These are phyloP conservation scores for Colletotrichum musicola DNA, from an alignment of 2,329 filamentous ascomycete species.

Conservation along the genomic window DNA sequence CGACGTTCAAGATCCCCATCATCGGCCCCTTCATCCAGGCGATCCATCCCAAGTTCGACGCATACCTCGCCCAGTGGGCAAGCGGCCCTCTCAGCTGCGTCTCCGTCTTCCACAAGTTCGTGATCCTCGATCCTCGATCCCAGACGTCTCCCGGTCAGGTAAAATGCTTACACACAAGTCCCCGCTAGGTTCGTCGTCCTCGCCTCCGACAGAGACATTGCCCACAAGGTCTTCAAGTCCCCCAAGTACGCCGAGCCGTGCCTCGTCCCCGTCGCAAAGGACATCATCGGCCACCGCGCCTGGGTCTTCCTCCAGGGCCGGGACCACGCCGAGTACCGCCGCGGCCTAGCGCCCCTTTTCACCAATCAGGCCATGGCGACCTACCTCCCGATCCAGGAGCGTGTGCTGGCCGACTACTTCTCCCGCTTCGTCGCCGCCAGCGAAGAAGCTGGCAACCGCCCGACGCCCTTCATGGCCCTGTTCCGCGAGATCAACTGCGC, in stretches of 20 bases:
- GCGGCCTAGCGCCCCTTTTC: slow-evolving; percentile 80
- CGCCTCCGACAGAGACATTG: slow-evolving; percentile 81
- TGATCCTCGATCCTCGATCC: neutral
- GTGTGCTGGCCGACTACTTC: slow-evolving; percentile 79
- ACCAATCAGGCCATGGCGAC: slow-evolving; percentile 77
- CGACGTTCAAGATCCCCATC: slow-evolving; percentile 73
- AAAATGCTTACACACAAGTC: neutral
- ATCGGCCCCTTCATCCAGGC: slow-evolving; percentile 84
- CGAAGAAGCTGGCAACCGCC: slow-evolving; percentile 62
- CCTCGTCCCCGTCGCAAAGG: slow-evolving; percentile 80
- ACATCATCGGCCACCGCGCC: slow-evolving; percentile 78
- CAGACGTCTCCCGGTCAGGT: too few species aligned
- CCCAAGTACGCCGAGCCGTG: slow-evolving; percentile 81
- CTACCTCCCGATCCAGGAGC: slow-evolving; percentile 81
- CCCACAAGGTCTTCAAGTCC: slow-evolving; percentile 86
- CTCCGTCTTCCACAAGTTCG: slow-evolving; percentile 86
- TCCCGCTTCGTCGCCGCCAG: slow-evolving; percentile 74
- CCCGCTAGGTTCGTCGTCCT: slow-evolving; percentile 79
- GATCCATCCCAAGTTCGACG: slow-evolving; percentile 78
- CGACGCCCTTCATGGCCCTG: slow-evolving; percentile 75
- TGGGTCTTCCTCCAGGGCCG: slow-evolving; percentile 87
- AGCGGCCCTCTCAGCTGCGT: slow-evolving; percentile 85
- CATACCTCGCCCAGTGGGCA: slow-evolving; percentile 82
- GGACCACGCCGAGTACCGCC: slow-evolving; percentile 81
- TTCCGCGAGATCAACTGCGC: slow-evolving; percentile 86